Conservation (phyloP, 495 filamentous ascomycete species). For the Pseudotulostoma volvatum region DNA sequence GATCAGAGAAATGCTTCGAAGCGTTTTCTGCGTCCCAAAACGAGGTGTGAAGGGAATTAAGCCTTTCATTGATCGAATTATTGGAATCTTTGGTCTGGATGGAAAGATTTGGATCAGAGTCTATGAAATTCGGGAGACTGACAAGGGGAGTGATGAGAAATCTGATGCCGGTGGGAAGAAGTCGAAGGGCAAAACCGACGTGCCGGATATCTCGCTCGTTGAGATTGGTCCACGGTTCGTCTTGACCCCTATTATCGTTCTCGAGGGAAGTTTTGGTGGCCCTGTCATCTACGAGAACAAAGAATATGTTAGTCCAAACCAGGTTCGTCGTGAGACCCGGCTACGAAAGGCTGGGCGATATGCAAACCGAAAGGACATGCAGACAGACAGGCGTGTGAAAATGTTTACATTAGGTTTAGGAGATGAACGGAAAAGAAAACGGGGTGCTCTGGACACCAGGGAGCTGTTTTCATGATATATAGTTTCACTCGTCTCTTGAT, state of each 20-base stretch:
- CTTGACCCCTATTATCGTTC: slow-evolving; percentile 86
- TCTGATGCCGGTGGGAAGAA: slow-evolving; percentile 18
- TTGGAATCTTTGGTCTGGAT: slow-evolving; percentile 81
- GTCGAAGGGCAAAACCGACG: slow-evolving; percentile 21
- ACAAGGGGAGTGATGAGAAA: slow-evolving; percentile 29
- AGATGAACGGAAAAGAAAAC: slow-evolving; percentile 42
- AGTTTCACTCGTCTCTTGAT: too few relatives aligned
- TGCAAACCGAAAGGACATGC: slow-evolving; percentile 52
- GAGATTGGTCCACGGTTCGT: slow-evolving; percentile 95
- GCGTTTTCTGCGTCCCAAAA: slow-evolving; percentile 88
- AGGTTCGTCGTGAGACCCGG: slow-evolving; percentile 50
- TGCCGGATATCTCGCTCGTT: slow-evolving; percentile 61
- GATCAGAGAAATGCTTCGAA: slow-evolving; percentile 59
- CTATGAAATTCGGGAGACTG: slow-evolving; percentile 83
- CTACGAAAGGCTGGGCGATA: slow-evolving; percentile 59
- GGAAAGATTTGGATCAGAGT: slow-evolving; percentile 94
- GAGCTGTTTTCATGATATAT: slow-evolving; percentile 55
- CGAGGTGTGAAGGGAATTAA: slow-evolving; percentile 67
- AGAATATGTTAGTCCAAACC: slow-evolving; percentile 93
- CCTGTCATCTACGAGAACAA: slow-evolving; percentile 98
- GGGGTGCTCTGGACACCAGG: slow-evolving; percentile 61
- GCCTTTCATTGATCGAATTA: slow-evolving; percentile 89
- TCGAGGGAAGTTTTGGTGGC: slow-evolving; percentile 88
- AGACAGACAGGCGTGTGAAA: slow-evolving; percentile 55
- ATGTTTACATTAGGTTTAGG: slow-evolving; percentile 58